Evolutionary conservation across 1,139 yeast genomes (phyloP).

Genomic region (Taphrina flavorubra): DNA sequence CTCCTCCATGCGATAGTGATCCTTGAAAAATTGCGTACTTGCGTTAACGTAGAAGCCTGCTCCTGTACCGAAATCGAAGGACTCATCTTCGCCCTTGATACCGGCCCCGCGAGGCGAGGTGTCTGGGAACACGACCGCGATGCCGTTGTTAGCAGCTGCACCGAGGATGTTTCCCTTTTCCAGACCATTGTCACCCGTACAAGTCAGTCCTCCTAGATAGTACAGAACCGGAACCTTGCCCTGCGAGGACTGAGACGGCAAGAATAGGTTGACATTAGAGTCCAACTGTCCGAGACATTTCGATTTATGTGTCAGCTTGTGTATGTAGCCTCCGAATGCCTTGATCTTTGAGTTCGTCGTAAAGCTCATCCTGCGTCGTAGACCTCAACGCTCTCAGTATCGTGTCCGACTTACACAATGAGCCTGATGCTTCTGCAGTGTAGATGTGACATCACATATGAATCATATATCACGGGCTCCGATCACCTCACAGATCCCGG

Average conservation of each 20-base stretch:
- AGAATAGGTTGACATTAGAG: constrained; percentile 82
- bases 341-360: constrained; percentile 63
- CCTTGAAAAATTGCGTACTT: constrained; percentile 69
- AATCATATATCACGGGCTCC: too few species aligned
- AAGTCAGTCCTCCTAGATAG: constrained; percentile 87
- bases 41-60: constrained; percentile 96
- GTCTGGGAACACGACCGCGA: constrained; percentile 91
- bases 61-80: constrained; percentile 90
- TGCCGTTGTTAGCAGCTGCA: constrained; percentile 78
- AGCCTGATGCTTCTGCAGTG: too few species aligned
- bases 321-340: constrained; percentile 75
- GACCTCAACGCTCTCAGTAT: too few species aligned
- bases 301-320: constrained; percentile 78
- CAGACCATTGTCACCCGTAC: constrained; percentile 91
- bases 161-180: constrained; percentile 91
- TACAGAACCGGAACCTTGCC: constrained; percentile 69
- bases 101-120: constrained; percentile 96
- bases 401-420: too few species aligned
- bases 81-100: constrained; percentile 78
- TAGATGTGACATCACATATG: too few species aligned
- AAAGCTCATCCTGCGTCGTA: constrained; percentile 50
- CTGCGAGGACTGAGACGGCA: constrained; percentile 63
- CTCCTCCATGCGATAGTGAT: constrained; percentile 82
- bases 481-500: too few species aligned
- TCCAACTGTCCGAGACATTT: constrained; percentile 65